phyloP scores from a whole-genome alignment of 1,139 yeast genomes.

The Lodderomyces jiufengensis region DNA sequence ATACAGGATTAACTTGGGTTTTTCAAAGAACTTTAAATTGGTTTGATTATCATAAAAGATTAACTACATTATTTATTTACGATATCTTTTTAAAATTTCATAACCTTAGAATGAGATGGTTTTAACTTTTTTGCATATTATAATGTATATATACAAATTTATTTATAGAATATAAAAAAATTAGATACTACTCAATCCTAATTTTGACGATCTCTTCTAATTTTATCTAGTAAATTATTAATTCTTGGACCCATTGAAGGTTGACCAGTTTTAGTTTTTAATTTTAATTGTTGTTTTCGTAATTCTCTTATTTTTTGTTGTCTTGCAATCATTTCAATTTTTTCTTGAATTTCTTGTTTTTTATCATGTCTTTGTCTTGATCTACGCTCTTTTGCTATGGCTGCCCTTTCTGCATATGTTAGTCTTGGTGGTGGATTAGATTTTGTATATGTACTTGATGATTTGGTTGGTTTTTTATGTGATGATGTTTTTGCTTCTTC shows the following conservation, averaged over 20 bases:
- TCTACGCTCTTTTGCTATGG: slow-evolving; percentile 43
- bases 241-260: slow-evolving; percentile 92
- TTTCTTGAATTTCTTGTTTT: slow-evolving; percentile 27
- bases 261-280: slow-evolving; percentile 74
- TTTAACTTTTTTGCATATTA: no score
- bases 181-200: slow-evolving; percentile 6
- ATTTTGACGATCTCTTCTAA: slow-evolving; percentile 44
- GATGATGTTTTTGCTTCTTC: slow-evolving; percentile 15
- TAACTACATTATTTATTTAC: slow-evolving; percentile 52
- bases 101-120: slow-evolving; percentile 12
- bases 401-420: slow-evolving; percentile 45
- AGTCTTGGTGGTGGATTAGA: slow-evolving; percentile 7
- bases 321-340: slow-evolving; percentile 20
- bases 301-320: slow-evolving; percentile 31
- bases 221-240: slow-evolving; percentile 72
- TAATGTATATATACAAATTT: slow-evolving; percentile 1
- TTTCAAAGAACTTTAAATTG: slow-evolving; percentile 42
- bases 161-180: slow-evolving; percentile 1
- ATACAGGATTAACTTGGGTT: slow-evolving; percentile 33
- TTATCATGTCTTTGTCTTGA: slow-evolving; percentile 32
- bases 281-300: slow-evolving; percentile 49
- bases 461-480: background rate
- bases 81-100: slow-evolving; percentile 41
- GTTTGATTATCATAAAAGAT: slow-evolving; percentile 50
- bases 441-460: no score